Evolutionary conservation across 2,329 filamentous ascomycete genomes (phyloP).

Genomic region (Proliferodiscus dingleyae): DNA sequence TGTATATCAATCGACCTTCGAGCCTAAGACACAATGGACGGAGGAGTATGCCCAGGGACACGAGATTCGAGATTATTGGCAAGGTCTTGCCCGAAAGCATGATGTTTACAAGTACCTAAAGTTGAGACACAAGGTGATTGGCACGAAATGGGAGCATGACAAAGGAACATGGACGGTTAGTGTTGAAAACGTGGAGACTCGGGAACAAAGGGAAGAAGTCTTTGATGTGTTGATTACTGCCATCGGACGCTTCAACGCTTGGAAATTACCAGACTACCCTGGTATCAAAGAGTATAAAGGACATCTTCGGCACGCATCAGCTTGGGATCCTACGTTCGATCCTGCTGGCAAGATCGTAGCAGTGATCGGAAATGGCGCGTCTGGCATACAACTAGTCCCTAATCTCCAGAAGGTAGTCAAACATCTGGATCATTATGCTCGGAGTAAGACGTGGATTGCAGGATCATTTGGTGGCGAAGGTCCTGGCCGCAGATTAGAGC

Average conservation of each 20-base stretch:
- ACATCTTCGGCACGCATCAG: constrained; percentile 51
- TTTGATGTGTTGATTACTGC: constrained; percentile 59
- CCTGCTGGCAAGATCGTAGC: constrained; percentile 43
- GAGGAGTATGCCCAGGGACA: constrained; percentile 60
- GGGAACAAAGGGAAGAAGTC: constrained; percentile 38
- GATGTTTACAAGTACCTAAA: constrained; percentile 55
- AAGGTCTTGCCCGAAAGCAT: constrained; percentile 55
- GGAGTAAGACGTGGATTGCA: constrained; percentile 55
- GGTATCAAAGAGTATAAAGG: constrained; percentile 47
- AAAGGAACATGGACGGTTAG: constrained; percentile 46
- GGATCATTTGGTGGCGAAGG: constrained; percentile 38
- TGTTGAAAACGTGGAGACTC: constrained; percentile 35
- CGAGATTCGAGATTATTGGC: constrained; percentile 66
- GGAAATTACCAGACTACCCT: constrained; percentile 57
- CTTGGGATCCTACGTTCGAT: constrained; percentile 52
- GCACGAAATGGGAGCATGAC: constrained; percentile 45
- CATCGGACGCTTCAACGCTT: constrained; percentile 62
- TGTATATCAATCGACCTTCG: constrained; percentile 64
- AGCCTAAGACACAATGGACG: constrained; percentile 62
- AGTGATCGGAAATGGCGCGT: constrained; percentile 47
- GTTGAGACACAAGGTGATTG: constrained; percentile 50
- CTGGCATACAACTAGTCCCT: constrained; percentile 48
- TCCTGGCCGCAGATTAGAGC: constrained; percentile 32
- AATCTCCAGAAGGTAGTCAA: constrained; percentile 30
- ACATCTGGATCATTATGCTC: constrained; percentile 33